These are phyloP conservation scores for Synchytrium microbalum DNA, from an alignment of 371 early-diverging fungal genomes.

Conservation along the genomic window DNA sequence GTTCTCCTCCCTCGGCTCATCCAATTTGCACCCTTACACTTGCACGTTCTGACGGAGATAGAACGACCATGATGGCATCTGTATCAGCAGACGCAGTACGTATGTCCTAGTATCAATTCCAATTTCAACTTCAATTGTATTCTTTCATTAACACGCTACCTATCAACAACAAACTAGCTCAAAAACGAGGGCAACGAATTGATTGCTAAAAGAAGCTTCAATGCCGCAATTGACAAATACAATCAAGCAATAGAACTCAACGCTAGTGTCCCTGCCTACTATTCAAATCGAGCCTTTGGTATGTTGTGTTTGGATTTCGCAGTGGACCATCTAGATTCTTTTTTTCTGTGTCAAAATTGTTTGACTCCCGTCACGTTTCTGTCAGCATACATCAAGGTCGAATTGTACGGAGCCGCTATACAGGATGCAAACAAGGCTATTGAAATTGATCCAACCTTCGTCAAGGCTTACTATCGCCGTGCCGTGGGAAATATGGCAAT, in stretches of 20 bases:
- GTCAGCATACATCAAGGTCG: constrained; percentile 69
- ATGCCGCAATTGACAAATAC: constrained; percentile 78
- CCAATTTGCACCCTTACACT: too few relatives aligned
- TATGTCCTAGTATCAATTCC: too few relatives aligned
- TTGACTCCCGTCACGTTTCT: background rate
- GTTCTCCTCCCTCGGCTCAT: too few relatives aligned
- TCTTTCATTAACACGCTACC: too few relatives aligned
- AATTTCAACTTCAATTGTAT: too few relatives aligned
- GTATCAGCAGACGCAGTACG: too few relatives aligned
- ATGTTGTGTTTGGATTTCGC: background rate
- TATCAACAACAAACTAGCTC: constrained; percentile 38
- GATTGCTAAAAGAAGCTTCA: constrained; percentile 67
- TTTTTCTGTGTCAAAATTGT: background rate
- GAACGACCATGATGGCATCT: too few relatives aligned
- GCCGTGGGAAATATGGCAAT: constrained; percentile 83
- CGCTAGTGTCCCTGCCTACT: constrained; percentile 76
- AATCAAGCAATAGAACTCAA: constrained; percentile 73
- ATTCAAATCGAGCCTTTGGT: constrained; percentile 83
- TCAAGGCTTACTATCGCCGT: constrained; percentile 87
- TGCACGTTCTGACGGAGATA: too few relatives aligned
- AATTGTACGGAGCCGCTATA: constrained; percentile 86
- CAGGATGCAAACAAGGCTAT: constrained; percentile 82
- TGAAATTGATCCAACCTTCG: constrained; percentile 68
- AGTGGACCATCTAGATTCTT: background rate
- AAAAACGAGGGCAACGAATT: constrained; percentile 72